These are phyloP conservation scores for Suillus occidentalis DNA, from an alignment of 768 basidiomycete species.

Conservation along the genomic window DNA sequence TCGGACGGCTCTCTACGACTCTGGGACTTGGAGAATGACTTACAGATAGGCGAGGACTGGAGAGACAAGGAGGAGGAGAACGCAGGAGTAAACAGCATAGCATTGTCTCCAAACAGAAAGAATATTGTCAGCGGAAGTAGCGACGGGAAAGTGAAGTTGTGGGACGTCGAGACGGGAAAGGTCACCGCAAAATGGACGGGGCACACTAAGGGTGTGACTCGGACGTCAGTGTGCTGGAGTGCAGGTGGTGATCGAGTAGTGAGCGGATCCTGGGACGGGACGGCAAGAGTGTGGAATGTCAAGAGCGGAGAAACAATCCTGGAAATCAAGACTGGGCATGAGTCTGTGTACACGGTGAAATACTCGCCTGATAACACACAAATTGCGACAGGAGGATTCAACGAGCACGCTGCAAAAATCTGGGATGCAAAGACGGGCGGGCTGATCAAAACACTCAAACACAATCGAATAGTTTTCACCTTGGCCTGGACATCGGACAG, in stretches of 20 bases:
- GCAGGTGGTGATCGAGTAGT: not conserved
- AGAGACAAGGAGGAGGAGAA: not conserved
- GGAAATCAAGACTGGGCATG: not conserved
- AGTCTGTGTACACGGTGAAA: fast-evolving
- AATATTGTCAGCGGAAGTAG: not conserved
- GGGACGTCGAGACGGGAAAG: not conserved
- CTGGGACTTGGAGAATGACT: not conserved
- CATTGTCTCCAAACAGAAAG: not conserved
- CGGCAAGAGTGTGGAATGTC: not conserved
- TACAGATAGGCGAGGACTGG: not conserved
- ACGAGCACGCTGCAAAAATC: not conserved
- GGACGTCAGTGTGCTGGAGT: not conserved
- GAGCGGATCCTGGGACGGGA: not conserved
- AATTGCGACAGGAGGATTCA: not conserved
- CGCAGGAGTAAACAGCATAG: not conserved
- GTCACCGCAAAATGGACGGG: not conserved
- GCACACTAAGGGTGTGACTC: not conserved
- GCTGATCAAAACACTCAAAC: not conserved
- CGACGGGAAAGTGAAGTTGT: not conserved
- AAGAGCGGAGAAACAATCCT: not conserved
- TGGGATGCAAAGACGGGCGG: not conserved
- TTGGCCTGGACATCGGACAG: not conserved
- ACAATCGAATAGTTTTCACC: fast-evolving
- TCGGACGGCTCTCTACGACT: not conserved
- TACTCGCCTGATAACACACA: not conserved